These are phyloP conservation scores for Calycina marina DNA, from an alignment of 2,329 filamentous ascomycete species.

Conservation along the genomic window DNA sequence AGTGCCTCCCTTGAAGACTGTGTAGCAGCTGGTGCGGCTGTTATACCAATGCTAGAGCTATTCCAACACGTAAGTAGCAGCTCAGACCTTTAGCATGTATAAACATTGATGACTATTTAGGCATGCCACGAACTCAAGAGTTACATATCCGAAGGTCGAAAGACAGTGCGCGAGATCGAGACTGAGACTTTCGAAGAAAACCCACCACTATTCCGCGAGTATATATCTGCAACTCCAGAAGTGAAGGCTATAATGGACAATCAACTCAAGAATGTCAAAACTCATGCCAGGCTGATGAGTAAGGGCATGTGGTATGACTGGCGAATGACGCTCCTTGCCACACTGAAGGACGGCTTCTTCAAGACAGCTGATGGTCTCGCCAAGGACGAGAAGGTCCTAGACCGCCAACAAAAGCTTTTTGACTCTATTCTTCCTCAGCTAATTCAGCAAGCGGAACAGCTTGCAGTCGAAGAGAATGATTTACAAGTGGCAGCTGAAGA, in stretches of 20 bases:
- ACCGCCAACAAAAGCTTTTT: conserved; percentile 54
- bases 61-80: conserved; percentile 63
- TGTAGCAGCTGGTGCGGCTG: conserved; percentile 80
- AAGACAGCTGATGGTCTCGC: conserved; percentile 66
- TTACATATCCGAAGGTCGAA: conserved; percentile 85
- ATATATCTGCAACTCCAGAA: conserved; percentile 70
- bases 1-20: conserved; percentile 54
- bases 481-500: conserved; percentile 61
- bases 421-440: conserved; percentile 52
- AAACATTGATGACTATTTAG: conserved; percentile 25
- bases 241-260: conserved; percentile 83
- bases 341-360: conserved; percentile 69
- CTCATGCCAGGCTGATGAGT: conserved; percentile 74
- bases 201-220: conserved; percentile 81
- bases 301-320: conserved; percentile 98
- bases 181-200: conserved; percentile 80
- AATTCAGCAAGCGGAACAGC: conserved; percentile 39
- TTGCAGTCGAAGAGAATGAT: conserved; percentile 49
- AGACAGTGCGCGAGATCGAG: conserved; percentile 83
- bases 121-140: conserved; percentile 91
- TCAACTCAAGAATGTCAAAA: conserved; percentile 95
- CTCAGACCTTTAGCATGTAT: conserved; percentile 1
- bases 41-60: conserved; percentile 80
- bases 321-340: conserved; percentile 77
- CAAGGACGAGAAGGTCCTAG: conserved; percentile 51